Percentiles rank a stretch among this genome's conserved stretches.
Evolutionary conservation across 306 rosid genomes (phyloP).

Genomic region (Citrullus mucosospermus): DNA sequence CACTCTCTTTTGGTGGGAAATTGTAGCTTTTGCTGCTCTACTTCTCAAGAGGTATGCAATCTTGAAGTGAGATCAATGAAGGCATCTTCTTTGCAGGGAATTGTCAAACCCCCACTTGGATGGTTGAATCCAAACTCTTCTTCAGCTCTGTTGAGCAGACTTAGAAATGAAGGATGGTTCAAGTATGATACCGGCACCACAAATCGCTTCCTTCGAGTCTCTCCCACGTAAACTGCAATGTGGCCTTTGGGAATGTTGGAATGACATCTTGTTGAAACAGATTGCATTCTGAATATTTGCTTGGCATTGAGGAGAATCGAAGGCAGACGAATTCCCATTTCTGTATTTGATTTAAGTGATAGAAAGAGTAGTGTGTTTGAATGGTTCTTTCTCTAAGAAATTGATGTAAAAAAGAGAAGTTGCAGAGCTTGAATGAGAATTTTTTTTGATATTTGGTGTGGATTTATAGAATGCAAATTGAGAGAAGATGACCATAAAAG

Average conservation of each 20-base stretch:
- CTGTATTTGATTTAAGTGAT: not conserved
- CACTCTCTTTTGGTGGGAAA: not conserved
- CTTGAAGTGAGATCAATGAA: conserved; percentile 23
- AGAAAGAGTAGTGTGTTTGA: not conserved
- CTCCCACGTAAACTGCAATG: conserved; percentile 41
- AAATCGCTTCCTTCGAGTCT: conserved; percentile 19
- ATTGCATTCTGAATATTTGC: not conserved
- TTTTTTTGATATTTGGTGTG: not conserved
- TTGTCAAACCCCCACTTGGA: conserved; percentile 47
- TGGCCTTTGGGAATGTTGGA: conserved; percentile 32
- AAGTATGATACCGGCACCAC: conserved; percentile 31
- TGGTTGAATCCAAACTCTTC: conserved; percentile 46
- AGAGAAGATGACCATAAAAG: not conserved
- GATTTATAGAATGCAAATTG: not conserved
- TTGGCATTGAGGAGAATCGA: not conserved
- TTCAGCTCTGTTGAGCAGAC: conserved; percentile 24
- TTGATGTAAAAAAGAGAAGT: not conserved
- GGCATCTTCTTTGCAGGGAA: conserved; percentile 35
- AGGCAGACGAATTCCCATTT: conserved; percentile 10
- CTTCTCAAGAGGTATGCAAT: not conserved
- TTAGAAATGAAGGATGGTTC: conserved; percentile 28
- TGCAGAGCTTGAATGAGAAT: not conserved
- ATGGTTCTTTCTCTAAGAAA: not conserved
- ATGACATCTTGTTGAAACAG: not conserved
- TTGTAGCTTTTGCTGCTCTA: not conserved